phyloP scores from a whole-genome alignment of 306 rosid species.

The Dryas drummondii region DNA sequence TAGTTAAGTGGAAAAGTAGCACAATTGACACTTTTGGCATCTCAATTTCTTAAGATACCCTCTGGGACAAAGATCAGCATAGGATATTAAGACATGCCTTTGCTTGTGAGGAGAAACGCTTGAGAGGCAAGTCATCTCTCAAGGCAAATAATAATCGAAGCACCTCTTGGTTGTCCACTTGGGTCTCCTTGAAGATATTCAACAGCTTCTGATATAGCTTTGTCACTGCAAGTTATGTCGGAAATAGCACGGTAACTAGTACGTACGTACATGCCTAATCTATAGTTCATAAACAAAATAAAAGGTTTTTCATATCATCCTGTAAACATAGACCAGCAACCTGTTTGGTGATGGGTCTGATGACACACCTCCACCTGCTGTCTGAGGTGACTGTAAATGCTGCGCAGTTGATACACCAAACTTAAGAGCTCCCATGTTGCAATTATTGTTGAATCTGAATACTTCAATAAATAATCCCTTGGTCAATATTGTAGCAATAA shows the following conservation, averaged over 20 bases:
- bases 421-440: conserved; percentile 46
- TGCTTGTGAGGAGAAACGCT: conserved; percentile 43
- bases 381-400: conserved; percentile 25
- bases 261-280: neutral
- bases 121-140: conserved; percentile 49
- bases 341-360: conserved; percentile 20
- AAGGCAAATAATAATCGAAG: conserved; percentile 48
- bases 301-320: neutral
- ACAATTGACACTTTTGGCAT: neutral
- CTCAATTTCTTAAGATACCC: neutral
- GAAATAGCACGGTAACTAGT: neutral
- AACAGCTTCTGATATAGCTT: conserved; percentile 42
- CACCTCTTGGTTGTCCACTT: conserved; percentile 52
- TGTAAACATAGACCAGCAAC: conserved; percentile 18
- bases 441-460: conserved; percentile 38
- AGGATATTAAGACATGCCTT: conserved; percentile 31
- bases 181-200: conserved; percentile 31
- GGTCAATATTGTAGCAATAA: neutral
- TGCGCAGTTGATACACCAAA: conserved; percentile 27
- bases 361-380: conserved; percentile 33
- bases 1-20: neutral
- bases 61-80: conserved; percentile 6
- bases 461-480: conserved; percentile 23
- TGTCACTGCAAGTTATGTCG: conserved; percentile 42
- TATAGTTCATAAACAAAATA: neutral